These are phyloP conservation scores for Aspergillus transmontanensis DNA, from an alignment of 2,329 filamentous ascomycete genomes.

Conservation along the genomic window DNA sequence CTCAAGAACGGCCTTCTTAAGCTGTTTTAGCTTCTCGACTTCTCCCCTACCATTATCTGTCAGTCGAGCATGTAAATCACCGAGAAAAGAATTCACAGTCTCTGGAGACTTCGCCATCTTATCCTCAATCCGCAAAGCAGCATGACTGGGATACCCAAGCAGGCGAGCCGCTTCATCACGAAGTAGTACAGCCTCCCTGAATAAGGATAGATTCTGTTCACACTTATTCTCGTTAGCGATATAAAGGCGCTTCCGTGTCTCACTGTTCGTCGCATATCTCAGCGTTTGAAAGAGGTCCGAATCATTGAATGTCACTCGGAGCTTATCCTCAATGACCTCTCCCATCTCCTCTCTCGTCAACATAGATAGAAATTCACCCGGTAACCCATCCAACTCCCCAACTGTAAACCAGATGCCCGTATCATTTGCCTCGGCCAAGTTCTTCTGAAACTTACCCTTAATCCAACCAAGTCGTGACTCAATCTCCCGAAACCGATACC, in stretches of 20 bases:
- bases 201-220: background rate
- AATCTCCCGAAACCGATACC: background rate
- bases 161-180: background rate
- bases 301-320: background rate
- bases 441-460: background rate
- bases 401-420: background rate
- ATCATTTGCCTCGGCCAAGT: background rate
- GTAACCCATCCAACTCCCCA: background rate
- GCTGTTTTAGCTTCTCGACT: background rate
- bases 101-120: background rate
- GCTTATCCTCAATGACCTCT: too few relatives aligned
- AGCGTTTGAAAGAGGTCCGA: background rate
- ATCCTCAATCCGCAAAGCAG: background rate
- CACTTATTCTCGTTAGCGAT: background rate
- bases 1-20: background rate
- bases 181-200: background rate
- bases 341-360: too few relatives aligned
- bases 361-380: background rate
- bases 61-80: background rate
- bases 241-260: background rate
- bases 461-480: background rate
- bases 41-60: background rate
- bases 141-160: background rate
- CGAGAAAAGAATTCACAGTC: background rate
- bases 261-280: background rate